Conservation (phyloP, 306 rosid species). For the Prunus dulcis region DNA sequence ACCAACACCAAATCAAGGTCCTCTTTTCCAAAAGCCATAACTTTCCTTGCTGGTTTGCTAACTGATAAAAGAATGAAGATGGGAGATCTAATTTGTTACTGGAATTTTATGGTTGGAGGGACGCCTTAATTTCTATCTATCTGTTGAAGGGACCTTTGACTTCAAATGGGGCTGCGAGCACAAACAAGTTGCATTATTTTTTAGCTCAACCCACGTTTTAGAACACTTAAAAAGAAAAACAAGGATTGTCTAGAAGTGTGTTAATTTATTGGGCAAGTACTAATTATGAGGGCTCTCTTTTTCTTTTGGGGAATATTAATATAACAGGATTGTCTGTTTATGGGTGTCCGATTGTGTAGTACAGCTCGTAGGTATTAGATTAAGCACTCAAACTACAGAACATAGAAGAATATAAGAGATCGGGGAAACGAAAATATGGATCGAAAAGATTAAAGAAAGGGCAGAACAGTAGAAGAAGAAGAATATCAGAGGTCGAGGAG, state of each 20-base stretch:
- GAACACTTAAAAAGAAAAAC: not conserved
- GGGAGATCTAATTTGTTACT: not conserved
- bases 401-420: too few relatives aligned
- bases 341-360: not conserved
- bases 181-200: not conserved
- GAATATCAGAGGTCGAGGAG: too few relatives aligned
- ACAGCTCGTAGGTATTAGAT: too few relatives aligned
- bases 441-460: too few relatives aligned
- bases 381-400: too few relatives aligned
- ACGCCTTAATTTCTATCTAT: not conserved
- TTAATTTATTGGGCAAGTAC: not conserved
- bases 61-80: not conserved
- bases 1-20: slow-evolving; percentile 67
- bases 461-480: too few relatives aligned
- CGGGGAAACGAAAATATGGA: too few relatives aligned
- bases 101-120: not conserved
- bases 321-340: not conserved
- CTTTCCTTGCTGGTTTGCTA: not conserved
- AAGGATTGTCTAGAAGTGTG: not conserved
- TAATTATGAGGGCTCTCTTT: not conserved
- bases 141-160: slow-evolving; percentile 5
- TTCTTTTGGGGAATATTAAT: not conserved
- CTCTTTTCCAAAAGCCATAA: slow-evolving; percentile 54
- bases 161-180: slow-evolving; percentile 10
- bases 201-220: not conserved